phyloP scores from a whole-genome alignment of 805 yeast species.

The Ogataea paraovalis region DNA sequence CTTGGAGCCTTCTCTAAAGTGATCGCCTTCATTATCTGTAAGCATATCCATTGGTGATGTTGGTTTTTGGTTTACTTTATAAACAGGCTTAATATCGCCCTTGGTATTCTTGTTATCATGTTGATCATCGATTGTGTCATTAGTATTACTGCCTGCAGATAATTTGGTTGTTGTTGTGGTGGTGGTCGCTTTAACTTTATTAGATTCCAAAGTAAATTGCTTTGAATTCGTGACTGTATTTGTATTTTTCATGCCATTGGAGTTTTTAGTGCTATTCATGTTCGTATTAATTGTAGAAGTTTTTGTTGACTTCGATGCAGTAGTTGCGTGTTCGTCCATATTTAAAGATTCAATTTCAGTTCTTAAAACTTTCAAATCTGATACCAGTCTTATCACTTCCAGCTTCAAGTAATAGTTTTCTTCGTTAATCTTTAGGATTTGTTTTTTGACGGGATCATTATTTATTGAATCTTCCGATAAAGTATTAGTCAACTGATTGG shows the following conservation, averaged over 20 bases:
- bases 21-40: constrained; percentile 5
- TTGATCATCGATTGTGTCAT: background rate
- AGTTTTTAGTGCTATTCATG: background rate
- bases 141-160: background rate
- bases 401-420: constrained; percentile 42
- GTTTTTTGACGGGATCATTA: constrained; percentile 34
- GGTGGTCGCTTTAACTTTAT: background rate
- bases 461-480: constrained; percentile 19
- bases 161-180: background rate
- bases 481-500: background rate
- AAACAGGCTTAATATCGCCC: constrained; percentile 1
- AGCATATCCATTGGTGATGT: constrained; percentile 10
- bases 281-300: background rate
- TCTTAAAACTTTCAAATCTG: constrained; percentile 38
- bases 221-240: background rate
- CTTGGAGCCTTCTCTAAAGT: background rate
- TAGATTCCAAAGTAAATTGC: background rate
- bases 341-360: constrained; percentile 13
- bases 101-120: background rate
- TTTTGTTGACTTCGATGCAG: too few relatives aligned
- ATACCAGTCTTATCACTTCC: constrained; percentile 41
- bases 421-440: constrained; percentile 39
- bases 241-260: background rate
- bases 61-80: constrained; percentile 3
- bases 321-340: background rate